phyloP scores from a whole-genome alignment of 306 rosid species.

The Vachellia pachyceras region DNA sequence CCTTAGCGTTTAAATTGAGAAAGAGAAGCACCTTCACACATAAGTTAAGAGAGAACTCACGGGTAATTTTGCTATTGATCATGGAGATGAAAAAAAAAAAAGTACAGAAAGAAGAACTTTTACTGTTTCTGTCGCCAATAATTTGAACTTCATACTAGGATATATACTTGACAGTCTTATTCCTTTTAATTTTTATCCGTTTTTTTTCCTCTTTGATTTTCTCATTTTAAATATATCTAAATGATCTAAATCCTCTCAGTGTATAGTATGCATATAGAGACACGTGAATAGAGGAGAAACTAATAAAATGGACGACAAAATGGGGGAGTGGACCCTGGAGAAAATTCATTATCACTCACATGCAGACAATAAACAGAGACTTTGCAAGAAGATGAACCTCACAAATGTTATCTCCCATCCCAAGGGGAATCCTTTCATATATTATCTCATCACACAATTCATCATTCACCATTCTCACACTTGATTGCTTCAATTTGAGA shows the following conservation, averaged over 20 bases:
- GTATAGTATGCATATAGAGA: too few relatives aligned
- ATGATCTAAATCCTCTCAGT: too few relatives aligned
- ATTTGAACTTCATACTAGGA: neutral
- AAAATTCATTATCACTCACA: constrained; percentile 7
- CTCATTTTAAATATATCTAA: neutral
- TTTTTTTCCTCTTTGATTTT: neutral
- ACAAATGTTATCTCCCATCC: constrained; percentile 61
- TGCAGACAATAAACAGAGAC: constrained; percentile 33
- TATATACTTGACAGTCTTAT: neutral
- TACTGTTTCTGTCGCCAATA: constrained; percentile 8
- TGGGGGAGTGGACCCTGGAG: constrained; percentile 24
- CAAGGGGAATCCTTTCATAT: neutral
- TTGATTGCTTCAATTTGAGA: neutral
- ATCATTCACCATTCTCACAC: neutral
- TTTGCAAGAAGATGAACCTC: constrained; percentile 57
- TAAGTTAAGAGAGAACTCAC: constrained; percentile 25
- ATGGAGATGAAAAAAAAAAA: neutral
- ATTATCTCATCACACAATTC: neutral
- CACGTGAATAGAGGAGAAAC: neutral
- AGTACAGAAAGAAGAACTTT: neutral
- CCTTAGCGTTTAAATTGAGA: constrained; percentile 39
- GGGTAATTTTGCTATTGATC: constrained; percentile 12
- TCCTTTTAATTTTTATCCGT: neutral
- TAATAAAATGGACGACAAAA: constrained; percentile 11
- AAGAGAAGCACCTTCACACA: constrained; percentile 30